Percentiles rank a stretch among this genome's conserved stretches.
Evolutionary conservation across 2,329 filamentous ascomycete genomes (phyloP).

Genomic region (Paraphaeosphaeria minitans): DNA sequence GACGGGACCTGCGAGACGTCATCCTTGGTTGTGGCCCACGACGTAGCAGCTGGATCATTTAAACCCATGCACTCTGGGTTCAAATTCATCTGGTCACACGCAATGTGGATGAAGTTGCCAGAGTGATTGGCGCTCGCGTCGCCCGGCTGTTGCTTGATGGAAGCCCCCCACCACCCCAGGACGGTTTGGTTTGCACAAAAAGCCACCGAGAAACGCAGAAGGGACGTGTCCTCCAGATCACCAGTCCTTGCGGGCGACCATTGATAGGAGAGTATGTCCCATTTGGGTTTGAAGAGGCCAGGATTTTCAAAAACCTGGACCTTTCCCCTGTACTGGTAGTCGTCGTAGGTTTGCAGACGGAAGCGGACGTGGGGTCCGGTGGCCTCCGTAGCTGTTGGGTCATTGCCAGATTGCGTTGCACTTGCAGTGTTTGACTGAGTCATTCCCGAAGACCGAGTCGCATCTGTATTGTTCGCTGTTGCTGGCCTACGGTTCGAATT

Average conservation of each 20-base stretch:
- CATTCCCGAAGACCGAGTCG: neutral
- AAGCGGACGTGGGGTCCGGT: conserved; percentile 1
- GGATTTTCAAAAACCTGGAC: neutral
- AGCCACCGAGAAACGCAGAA: neutral
- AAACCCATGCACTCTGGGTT: neutral
- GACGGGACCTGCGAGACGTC: neutral
- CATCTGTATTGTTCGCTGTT: neutral
- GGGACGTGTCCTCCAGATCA: neutral
- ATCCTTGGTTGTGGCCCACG: neutral
- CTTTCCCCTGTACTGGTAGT: neutral
- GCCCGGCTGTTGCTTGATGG: neutral
- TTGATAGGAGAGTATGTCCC: neutral
- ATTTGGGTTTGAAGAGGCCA: neutral
- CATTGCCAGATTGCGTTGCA: too few relatives aligned
- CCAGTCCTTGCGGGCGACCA: neutral
- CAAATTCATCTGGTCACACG: neutral
- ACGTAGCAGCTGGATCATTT: neutral
- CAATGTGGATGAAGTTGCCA: neutral
- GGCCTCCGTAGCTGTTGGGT: neutral
- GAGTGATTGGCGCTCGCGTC: neutral
- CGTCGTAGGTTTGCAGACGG: neutral
- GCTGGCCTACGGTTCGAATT: neutral
- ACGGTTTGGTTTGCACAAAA: neutral
- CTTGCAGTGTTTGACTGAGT: too few relatives aligned
- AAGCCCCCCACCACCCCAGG: neutral